These are phyloP conservation scores for Anisodus acutangulus DNA, from an alignment of 257 asterid genomes.

Conservation along the genomic window DNA sequence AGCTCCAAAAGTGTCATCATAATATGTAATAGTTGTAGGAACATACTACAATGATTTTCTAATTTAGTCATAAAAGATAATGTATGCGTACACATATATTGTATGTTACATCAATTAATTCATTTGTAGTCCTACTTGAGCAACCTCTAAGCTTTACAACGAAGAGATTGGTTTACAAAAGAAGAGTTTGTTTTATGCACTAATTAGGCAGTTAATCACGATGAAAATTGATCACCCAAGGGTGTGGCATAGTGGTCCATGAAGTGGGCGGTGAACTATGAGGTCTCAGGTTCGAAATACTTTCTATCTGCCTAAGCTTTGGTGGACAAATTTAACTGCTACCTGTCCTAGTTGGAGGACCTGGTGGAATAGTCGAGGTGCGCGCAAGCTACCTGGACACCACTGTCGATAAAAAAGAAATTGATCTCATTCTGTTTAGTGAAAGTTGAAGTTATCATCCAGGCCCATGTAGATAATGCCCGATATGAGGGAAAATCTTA, in stretches of 20 bases:
- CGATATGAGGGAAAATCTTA: neutral
- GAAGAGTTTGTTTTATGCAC: neutral
- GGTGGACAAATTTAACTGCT: neutral
- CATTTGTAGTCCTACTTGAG: neutral
- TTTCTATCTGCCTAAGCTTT: neutral
- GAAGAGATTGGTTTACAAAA: neutral
- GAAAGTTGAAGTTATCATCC: neutral
- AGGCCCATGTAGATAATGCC: no score
- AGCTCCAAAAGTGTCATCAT: conserved; percentile 13
- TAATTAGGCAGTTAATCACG: neutral
- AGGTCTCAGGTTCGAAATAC: neutral
- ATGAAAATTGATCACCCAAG: neutral
- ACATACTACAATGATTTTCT: neutral
- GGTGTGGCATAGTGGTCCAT: neutral
- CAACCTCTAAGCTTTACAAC: neutral
- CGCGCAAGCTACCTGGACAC: neutral
- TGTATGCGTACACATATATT: neutral
- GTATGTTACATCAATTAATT: conserved; percentile 1
- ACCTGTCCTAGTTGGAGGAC: neutral
- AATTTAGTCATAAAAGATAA: neutral
- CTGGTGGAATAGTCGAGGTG: neutral
- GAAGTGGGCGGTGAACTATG: neutral
- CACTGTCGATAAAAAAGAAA: neutral
- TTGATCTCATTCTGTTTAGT: neutral
- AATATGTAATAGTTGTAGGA: neutral